Evolutionary conservation across 495 filamentous ascomycete genomes (phyloP).

Genomic region (Pseudoneurospora amorphoporcata): DNA sequence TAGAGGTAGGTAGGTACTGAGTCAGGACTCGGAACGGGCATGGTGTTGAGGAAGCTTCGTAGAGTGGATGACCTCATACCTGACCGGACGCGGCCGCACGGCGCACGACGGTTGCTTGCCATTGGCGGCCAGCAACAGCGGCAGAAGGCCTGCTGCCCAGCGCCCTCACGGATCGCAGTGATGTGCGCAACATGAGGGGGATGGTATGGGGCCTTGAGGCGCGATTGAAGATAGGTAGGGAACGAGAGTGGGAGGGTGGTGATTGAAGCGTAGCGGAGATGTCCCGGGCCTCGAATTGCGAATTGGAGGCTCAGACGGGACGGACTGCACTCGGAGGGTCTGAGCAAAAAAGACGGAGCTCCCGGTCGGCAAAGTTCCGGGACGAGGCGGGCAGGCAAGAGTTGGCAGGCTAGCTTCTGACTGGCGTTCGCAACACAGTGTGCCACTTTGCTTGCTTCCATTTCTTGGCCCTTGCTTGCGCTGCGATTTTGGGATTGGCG

Average conservation of each 20-base stretch:
- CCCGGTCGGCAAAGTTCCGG: constrained; percentile 24
- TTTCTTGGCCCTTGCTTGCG: not conserved
- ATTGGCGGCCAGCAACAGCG: constrained; percentile 42
- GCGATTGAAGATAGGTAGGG: constrained; percentile 15
- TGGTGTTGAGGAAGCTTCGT: not conserved
- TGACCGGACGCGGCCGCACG: constrained; percentile 19
- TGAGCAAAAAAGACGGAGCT: constrained; percentile 27
- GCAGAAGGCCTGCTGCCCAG: constrained; percentile 39
- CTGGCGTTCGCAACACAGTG: not conserved
- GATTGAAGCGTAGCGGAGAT: constrained; percentile 30
- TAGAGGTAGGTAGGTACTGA: not conserved
- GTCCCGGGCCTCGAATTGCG: constrained; percentile 16
- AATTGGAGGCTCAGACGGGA: constrained; percentile 2
- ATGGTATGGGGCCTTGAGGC: constrained; percentile 36
- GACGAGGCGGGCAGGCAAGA: constrained; percentile 11
- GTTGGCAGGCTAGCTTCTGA: not conserved
- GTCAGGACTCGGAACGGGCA: not conserved
- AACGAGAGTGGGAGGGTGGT: constrained; percentile 13
- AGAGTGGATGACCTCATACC: constrained; percentile 19
- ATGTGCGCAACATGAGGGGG: constrained; percentile 58
- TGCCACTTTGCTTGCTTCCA: not conserved
- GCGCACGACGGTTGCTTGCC: constrained; percentile 34
- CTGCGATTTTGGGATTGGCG: not conserved
- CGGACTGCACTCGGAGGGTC: not conserved
- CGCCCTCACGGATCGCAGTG: constrained; percentile 48